These are phyloP conservation scores for Periconia macrospinosa DNA, from an alignment of 2,329 filamentous ascomycete species.

Conservation along the genomic window DNA sequence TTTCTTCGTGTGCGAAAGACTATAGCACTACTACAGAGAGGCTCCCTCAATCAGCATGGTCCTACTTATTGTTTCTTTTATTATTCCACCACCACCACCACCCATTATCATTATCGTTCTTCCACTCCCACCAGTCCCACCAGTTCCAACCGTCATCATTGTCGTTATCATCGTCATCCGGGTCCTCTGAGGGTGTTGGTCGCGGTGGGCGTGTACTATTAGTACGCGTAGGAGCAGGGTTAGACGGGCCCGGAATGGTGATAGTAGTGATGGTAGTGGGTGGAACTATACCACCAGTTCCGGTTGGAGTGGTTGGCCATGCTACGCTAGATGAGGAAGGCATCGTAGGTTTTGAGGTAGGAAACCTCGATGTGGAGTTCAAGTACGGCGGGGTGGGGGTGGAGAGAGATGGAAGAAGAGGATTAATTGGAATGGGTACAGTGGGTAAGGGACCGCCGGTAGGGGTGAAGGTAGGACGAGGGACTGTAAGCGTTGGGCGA, in stretches of 20 bases:
- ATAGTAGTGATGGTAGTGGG: neutral
- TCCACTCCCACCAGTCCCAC: neutral
- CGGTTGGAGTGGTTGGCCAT: neutral
- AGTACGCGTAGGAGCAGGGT: neutral
- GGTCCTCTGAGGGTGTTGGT: neutral
- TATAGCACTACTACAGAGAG: too few species aligned
- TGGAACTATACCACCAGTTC: neutral
- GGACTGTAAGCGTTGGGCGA: neutral
- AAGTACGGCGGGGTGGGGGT: too few species aligned
- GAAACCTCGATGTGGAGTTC: too few species aligned
- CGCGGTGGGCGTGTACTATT: neutral
- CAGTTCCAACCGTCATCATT: neutral
- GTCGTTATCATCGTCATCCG: neutral
- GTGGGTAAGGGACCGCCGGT: neutral
- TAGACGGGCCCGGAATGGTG: neutral
- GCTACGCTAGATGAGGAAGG: neutral
- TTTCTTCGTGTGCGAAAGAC: too few species aligned
- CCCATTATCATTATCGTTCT: neutral
- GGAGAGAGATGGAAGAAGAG: neutral
- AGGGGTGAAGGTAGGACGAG: neutral
- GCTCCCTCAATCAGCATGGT: neutral
- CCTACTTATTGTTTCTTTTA: neutral
- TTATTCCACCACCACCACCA: neutral
- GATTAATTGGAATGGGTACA: neutral
- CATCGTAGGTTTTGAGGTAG: too few species aligned